These are phyloP conservation scores for Backusella tarrabulga DNA, from an alignment of 192 early-diverging fungal species.

Conservation along the genomic window DNA sequence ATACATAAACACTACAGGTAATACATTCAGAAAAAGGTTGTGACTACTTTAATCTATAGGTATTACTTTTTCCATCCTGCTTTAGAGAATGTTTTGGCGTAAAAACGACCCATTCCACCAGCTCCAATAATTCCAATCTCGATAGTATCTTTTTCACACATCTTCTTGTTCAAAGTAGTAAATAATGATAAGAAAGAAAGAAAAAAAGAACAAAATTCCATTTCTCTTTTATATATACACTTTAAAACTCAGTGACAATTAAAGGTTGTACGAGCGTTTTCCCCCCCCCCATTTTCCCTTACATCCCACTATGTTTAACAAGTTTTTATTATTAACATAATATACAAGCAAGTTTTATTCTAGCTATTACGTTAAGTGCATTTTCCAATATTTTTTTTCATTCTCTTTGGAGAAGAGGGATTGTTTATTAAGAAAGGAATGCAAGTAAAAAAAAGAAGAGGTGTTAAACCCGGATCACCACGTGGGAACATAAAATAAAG, in stretches of 20 bases:
- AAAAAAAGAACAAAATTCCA: background rate
- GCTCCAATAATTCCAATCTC: constrained; percentile 92
- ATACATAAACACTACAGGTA: constrained; percentile 73
- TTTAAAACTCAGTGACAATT: background rate
- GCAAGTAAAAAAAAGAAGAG: background rate
- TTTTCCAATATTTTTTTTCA: background rate
- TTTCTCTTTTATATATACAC: background rate
- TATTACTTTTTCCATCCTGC: constrained; percentile 77
- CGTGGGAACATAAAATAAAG: background rate
- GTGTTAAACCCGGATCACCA: constrained; percentile 1
- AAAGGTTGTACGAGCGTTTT: background rate
- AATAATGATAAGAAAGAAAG: background rate
- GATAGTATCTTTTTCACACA: constrained; percentile 48
- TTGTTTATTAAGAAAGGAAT: background rate
- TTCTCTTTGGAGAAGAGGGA: background rate
- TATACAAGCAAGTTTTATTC: background rate
- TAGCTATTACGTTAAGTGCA: background rate
- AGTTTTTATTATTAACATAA: background rate
- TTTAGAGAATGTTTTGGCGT: constrained; percentile 65
- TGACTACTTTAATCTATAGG: constrained; percentile 34
- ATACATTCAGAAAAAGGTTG: background rate
- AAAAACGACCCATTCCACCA: constrained; percentile 95
- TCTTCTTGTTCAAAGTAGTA: background rate
- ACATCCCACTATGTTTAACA: background rate
- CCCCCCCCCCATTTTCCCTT: background rate